A percentile compares a stretch with the other conserved stretches of the same genome.
Conservation (phyloP, 345 rosid genomes). For the Trapa bicornis region DNA sequence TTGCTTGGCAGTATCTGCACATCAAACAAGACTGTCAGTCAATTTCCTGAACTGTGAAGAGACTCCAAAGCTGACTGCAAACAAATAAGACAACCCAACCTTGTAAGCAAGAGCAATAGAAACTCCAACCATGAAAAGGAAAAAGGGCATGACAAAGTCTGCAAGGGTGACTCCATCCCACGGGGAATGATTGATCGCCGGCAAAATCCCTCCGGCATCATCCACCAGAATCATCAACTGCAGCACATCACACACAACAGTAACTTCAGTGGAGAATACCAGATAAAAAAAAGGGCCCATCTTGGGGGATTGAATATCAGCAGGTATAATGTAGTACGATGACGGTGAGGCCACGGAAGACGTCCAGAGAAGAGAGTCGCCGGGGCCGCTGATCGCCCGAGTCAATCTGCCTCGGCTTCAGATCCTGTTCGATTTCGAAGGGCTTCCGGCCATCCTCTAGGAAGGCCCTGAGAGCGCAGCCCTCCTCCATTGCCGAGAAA, state of each 20-base stretch:
- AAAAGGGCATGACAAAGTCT: conserved; percentile 87
- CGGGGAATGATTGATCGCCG: conserved; percentile 77
- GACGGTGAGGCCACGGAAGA: conserved; percentile 14
- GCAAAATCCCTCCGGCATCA: conserved; percentile 61
- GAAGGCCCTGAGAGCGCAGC: background rate
- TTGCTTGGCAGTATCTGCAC: conserved; percentile 42
- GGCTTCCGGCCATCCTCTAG: background rate
- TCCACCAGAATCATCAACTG: conserved; percentile 93
- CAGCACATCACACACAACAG: conserved; percentile 1
- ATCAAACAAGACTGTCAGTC: background rate
- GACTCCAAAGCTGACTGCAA: background rate
- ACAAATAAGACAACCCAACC: conserved; percentile 19
- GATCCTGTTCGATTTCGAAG: background rate
- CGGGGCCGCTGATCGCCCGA: background rate
- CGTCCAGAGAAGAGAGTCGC: conserved; percentile 11
- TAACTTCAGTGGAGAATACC: background rate
- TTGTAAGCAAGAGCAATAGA: conserved; percentile 65
- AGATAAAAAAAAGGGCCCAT: background rate
- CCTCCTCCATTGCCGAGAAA: background rate
- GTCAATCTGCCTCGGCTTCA: background rate
- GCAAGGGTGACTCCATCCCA: conserved; percentile 85
- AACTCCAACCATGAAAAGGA: conserved; percentile 81
- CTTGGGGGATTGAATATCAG: background rate
- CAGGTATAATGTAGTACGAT: background rate
- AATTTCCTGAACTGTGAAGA: background rate